Conservation (phyloP, 2,329 filamentous ascomycete genomes). For the Aspergillus unguis region DNA sequence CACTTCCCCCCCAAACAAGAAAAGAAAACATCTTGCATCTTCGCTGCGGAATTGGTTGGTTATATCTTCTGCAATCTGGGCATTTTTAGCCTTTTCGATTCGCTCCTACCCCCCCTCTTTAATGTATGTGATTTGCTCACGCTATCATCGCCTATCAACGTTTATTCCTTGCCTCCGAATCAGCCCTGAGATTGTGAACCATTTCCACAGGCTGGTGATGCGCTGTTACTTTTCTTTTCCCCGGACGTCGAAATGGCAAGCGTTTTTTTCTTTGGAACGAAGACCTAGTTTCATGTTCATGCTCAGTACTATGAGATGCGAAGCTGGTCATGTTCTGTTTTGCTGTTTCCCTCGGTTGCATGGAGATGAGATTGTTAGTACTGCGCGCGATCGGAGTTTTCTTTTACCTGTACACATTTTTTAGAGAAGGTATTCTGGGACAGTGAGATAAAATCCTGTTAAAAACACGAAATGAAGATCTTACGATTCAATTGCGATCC, state of each 20-base stretch:
- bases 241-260: slow-evolving; percentile 23
- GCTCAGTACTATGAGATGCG: slow-evolving; percentile 6
- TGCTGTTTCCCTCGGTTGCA: slow-evolving; percentile 21
- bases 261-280: slow-evolving; percentile 23
- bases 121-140: slow-evolving; percentile 34
- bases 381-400: slow-evolving; percentile 20
- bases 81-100: slow-evolving; percentile 22
- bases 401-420: slow-evolving; percentile 33
- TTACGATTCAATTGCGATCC: background rate
- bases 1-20: slow-evolving; percentile 19
- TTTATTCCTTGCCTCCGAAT: slow-evolving; percentile 22
- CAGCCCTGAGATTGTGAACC: slow-evolving; percentile 32
- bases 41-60: slow-evolving; percentile 38
- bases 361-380: slow-evolving; percentile 26
- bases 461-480: slow-evolving; percentile 18
- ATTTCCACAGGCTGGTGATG: slow-evolving; percentile 25
- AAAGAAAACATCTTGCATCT: slow-evolving; percentile 38
- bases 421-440: slow-evolving; percentile 17
- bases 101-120: slow-evolving; percentile 3
- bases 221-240: slow-evolving; percentile 14
- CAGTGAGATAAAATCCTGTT: slow-evolving; percentile 11
- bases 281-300: slow-evolving; percentile 5
- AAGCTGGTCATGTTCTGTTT: slow-evolving; percentile 1
- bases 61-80: slow-evolving; percentile 36
- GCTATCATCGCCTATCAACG: slow-evolving; percentile 18